These are phyloP conservation scores for Cronartium quercuum DNA, from an alignment of 1,284 basidiomycete genomes.

Conservation along the genomic window DNA sequence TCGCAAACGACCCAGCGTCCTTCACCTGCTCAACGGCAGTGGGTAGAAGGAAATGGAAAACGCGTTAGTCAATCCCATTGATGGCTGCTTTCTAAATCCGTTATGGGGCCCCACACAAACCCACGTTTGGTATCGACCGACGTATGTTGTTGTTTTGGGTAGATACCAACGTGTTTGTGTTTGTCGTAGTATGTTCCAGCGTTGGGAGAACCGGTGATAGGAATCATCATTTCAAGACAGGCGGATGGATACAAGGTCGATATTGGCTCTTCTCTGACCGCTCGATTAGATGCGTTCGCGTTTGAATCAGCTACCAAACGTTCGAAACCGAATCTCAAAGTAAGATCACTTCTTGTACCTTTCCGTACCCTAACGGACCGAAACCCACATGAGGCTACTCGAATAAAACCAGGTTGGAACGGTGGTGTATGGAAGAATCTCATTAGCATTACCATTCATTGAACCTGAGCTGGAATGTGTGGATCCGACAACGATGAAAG, in stretches of 20 bases:
- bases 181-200: conserved; percentile 69
- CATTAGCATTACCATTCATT: conserved; percentile 78
- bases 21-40: conserved; percentile 2
- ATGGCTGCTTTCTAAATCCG: no score
- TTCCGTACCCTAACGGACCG: neutral
- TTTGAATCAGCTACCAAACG: conserved; percentile 80
- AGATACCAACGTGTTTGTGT: neutral
- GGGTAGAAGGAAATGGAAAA: conserved; percentile 29
- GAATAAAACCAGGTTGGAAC: conserved; percentile 62
- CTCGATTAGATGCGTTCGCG: conserved; percentile 68
- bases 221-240: conserved; percentile 61
- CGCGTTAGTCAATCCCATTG: neutral
- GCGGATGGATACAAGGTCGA: conserved; percentile 77
- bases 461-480: conserved; percentile 82
- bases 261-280: conserved; percentile 69
- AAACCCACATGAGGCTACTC: neutral
- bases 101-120: no score
- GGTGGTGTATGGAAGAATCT: conserved; percentile 72
- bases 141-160: neutral
- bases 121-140: no score
- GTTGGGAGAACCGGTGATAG: conserved; percentile 70
- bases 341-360: conserved; percentile 44
- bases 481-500: conserved; percentile 72
- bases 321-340: conserved; percentile 75
- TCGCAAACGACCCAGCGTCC: conserved; percentile 2